Percentiles rank a stretch among this genome's conserved stretches.
Conservation (phyloP, 208 protist genomes). For the Leishmania arabica region DNA sequence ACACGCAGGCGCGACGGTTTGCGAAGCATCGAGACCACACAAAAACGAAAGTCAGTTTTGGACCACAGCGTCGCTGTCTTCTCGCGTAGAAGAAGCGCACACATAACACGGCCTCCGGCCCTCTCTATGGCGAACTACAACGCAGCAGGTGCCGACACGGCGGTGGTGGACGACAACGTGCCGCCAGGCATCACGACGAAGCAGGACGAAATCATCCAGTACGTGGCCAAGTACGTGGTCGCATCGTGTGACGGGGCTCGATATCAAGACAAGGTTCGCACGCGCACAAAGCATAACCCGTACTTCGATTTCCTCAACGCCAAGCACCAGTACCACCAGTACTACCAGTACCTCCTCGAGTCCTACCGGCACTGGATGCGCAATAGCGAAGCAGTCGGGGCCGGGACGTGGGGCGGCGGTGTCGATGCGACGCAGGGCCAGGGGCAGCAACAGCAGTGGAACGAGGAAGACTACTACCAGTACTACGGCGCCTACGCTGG, state of each 20-base stretch:
- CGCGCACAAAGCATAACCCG: conserved; percentile 65
- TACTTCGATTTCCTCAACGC: conserved; percentile 78
- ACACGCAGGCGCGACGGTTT: not conserved
- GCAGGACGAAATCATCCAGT: conserved; percentile 84
- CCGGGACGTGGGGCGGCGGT: conserved; percentile 16
- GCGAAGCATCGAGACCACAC: not conserved
- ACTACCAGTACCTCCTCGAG: conserved; percentile 79
- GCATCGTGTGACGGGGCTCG: conserved; percentile 64
- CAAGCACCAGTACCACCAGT: conserved; percentile 62
- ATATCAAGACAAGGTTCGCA: conserved; percentile 69
- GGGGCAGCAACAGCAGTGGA: conserved; percentile 44
- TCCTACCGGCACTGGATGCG: conserved; percentile 63
- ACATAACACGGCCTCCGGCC: not conserved
- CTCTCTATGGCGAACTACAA: conserved; percentile 1
- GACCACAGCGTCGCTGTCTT: not conserved
- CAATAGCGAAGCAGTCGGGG: conserved; percentile 36
- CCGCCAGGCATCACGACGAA: conserved; percentile 68
- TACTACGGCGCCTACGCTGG: conserved; percentile 34
- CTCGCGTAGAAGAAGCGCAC: not conserved
- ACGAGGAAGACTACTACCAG: conserved; percentile 37
- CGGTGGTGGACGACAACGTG: conserved; percentile 27
- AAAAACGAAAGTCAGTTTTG: not conserved
- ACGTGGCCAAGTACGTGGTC: conserved; percentile 83
- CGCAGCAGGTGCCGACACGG: conserved; percentile 25
- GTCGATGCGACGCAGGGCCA: conserved; percentile 27